phyloP scores from a whole-genome alignment of 495 filamentous ascomycete genomes.

The Xylaria scruposa region DNA sequence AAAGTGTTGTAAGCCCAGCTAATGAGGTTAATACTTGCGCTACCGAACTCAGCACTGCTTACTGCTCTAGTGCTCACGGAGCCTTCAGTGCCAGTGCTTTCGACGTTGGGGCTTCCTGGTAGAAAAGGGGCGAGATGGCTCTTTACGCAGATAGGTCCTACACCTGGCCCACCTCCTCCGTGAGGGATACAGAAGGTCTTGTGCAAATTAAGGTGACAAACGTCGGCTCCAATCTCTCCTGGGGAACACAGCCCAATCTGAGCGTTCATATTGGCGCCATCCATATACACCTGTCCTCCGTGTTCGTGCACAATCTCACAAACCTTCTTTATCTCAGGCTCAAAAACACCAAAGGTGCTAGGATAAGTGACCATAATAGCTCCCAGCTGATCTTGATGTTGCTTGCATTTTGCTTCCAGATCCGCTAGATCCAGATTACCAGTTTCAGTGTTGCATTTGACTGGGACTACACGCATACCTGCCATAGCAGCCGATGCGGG shows the following conservation, averaged over 20 bases:
- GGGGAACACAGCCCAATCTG: slow-evolving; percentile 97
- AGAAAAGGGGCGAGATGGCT: slow-evolving; percentile 79
- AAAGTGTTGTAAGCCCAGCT: slow-evolving; percentile 98
- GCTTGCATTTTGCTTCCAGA: slow-evolving; percentile 84
- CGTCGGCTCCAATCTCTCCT: slow-evolving; percentile 95
- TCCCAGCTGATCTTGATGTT: slow-evolving; percentile 83
- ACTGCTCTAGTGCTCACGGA: slow-evolving; percentile 63
- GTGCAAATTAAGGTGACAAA: slow-evolving; percentile 97
- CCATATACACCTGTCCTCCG: slow-evolving; percentile 98
- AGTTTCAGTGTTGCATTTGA: slow-evolving; percentile 88
- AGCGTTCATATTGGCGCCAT: slow-evolving; percentile 99
- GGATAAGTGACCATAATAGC: slow-evolving; percentile 99
- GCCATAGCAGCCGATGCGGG: slow-evolving; percentile 97
- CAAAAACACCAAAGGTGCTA: slow-evolving; percentile 95
- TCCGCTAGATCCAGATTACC: slow-evolving; percentile 92
- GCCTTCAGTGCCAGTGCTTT: not conserved
- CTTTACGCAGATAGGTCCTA: slow-evolving; percentile 94
- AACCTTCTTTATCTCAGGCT: slow-evolving; percentile 86
- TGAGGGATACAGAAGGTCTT: slow-evolving; percentile 99
- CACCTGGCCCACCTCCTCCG: slow-evolving; percentile 93
- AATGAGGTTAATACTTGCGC: slow-evolving; percentile 93
- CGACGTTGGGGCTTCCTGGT: slow-evolving; percentile 57
- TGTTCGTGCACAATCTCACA: slow-evolving; percentile 85
- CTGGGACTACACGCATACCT: slow-evolving; percentile 92
- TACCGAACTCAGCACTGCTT: slow-evolving; percentile 87